Base-by-base conservation (phyloP, 148 eudicot species). In the Rhododendron kiyosumense region DNA sequence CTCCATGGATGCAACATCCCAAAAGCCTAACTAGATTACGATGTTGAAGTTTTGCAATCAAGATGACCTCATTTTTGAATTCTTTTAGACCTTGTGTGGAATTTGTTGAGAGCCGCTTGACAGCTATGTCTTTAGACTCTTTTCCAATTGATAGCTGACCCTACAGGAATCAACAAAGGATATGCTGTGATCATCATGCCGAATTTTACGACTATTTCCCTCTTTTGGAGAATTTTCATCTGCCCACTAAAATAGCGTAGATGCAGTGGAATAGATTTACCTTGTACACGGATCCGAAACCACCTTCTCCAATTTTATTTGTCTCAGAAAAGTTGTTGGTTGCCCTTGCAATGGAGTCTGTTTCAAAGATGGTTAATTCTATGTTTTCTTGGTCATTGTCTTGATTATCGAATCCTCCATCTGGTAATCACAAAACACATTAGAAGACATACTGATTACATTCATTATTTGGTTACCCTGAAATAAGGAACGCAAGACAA, bases 31-130 rank as follows among this genome's bases (percentile, higher is more conserved):
- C 45, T 41, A 41, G 45, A 6, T 41, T 41, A 41, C 45, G 45
- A 41, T 41, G 45, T 41, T 41, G 45, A 41, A 41, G 45, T 41
- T 41, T 41, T 7, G 45, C 45, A 41, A 41, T 41, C 45, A 41
- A 41, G 45, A 5, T 41, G 5, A 41, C 45, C 45, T 41, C 45
- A 41, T 41, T 41, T 41, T 41, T 41, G 45, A 41, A 41, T 41
- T 41, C 45, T 41, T 41, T 41, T 41, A 41, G 45, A 41, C 85
- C 85, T 41, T 83, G 85, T 65, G 28, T 69, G 71, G 85, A 83
- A 45, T 41, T 45, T 13, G 9, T 43, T 38, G 85, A 22, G 57
- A 63, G 77, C 8, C 57, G 48, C 32, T 83, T 83, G 54, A 67
- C 85, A 10, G 85, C 85, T 61, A 45, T 67, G 5, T 83, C 65